Evolutionary conservation across 495 filamentous ascomycete genomes (phyloP), one percentile per base, ranked within the genome.

Genomic region (Aspergillus leporis): DNA sequence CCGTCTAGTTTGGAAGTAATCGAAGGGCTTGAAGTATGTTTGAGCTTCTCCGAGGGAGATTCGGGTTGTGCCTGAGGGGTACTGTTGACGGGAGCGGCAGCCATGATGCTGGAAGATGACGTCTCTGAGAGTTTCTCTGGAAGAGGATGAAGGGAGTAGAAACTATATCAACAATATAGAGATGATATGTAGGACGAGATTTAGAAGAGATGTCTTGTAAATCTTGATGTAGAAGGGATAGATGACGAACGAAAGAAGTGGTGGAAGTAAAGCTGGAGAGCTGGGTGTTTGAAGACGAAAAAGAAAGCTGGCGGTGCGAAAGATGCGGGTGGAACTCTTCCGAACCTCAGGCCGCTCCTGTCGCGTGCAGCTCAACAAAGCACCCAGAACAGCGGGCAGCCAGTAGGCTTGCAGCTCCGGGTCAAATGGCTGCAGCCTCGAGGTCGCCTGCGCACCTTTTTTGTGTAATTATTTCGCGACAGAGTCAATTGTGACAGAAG

Each of bases 21-120:
- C 4, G 72, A 68, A 62, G 68, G 63, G 62, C 59, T 66, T 16
- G 69, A 62, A 53, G 59, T 54, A 52, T 66, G 70, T 66, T 78
- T 76, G 64, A 72, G 70, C 66, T 78, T 79, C 53, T 77, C 71
- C 47, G 73, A 68, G 55, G 75, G 73, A 10, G 71, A 66, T 28
- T 76, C 69, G 40, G 68, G 58, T 12, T 66, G 67, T 50, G 63
- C 52, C 32, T 63, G 59, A 32, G 63, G 61, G 53, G 66, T 63
- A 56, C 50, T 63, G 56, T 66, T 61, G 54, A 69, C 54, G 55
- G 74, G 56, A 60, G 68, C 62, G 62, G 77, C 56, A 70, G 75
- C 69, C 77, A 80, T 79, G 59, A 61, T 75, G 70, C 40, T 56
- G 62, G 14, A 22, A 9, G 64, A 67, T 63, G 65, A 66, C 64